Conservation (phyloP, 768 basidiomycete species). For the Lactifluus echinatus region DNA sequence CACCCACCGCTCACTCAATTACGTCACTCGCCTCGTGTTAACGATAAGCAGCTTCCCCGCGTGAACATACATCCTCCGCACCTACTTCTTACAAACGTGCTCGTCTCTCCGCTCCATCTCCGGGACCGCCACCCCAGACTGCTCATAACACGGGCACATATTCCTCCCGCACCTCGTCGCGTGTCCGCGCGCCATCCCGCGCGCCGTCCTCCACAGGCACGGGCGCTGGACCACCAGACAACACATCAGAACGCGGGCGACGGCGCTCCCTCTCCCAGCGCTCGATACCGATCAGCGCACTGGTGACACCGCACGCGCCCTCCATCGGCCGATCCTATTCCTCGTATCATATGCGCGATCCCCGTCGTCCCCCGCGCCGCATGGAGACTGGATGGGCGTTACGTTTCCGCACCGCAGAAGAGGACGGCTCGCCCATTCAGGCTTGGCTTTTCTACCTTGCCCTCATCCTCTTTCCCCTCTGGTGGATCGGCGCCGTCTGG, state of each 20-base stretch:
- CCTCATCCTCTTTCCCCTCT: conserved; percentile 50
- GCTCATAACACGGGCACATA: conserved; percentile 39
- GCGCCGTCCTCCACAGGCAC: conserved; percentile 19
- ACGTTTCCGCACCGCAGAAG: conserved; percentile 46
- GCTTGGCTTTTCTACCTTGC: conserved; percentile 76
- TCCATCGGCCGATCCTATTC: conserved; percentile 47
- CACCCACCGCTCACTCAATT: conserved; percentile 7
- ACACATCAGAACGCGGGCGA: conserved; percentile 4
- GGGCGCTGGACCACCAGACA: background rate
- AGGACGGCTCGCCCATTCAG: conserved; percentile 45
- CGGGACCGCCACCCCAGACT: conserved; percentile 30
- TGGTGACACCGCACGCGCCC: conserved; percentile 71
- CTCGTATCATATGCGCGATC: conserved; percentile 75
- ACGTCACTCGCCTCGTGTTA: conserved; percentile 14
- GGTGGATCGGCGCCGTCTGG: conserved; percentile 56
- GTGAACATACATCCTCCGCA: conserved; percentile 37
- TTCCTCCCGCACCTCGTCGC: conserved; percentile 30
- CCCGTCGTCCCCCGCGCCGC: conserved; percentile 51
- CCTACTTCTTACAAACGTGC: conserved; percentile 74
- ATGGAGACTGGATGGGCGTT: conserved; percentile 57
- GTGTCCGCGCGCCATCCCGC: conserved; percentile 19
- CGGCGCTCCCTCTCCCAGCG: conserved; percentile 44
- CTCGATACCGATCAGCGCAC: conserved; percentile 73
- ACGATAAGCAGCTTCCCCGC: conserved; percentile 22
- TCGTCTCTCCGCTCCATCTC: conserved; percentile 39